Conservation (phyloP, 208 protist species). For the Leptomonas pyrrhocoris region DNA sequence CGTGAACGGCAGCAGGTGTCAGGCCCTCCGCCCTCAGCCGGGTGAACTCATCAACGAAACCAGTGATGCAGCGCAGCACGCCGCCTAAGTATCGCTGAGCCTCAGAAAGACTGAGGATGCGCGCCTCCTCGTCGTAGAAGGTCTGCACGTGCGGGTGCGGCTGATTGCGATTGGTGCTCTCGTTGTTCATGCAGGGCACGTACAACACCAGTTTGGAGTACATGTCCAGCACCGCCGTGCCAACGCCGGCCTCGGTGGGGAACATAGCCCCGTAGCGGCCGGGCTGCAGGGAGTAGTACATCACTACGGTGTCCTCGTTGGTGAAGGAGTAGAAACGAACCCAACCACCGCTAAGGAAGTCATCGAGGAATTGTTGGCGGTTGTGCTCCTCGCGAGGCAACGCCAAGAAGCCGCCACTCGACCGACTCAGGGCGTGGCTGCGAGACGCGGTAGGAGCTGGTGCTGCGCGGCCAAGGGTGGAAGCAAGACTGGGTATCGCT, state of each 20-base stretch:
- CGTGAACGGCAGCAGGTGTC: slow-evolving; percentile 75
- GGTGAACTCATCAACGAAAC: slow-evolving; percentile 73
- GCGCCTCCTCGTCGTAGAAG: slow-evolving; percentile 86
- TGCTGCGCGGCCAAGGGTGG: neutral
- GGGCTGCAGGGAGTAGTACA: slow-evolving; percentile 90
- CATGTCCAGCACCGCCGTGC: slow-evolving; percentile 83
- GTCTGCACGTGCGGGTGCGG: slow-evolving; percentile 88
- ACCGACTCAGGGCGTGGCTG: slow-evolving; percentile 25
- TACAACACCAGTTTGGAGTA: slow-evolving; percentile 85
- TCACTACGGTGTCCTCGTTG: slow-evolving; percentile 76
- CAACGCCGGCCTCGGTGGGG: slow-evolving; percentile 76
- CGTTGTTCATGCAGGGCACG: slow-evolving; percentile 86
- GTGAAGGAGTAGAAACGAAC: slow-evolving; percentile 87
- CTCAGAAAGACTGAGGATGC: slow-evolving; percentile 69
- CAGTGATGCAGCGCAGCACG: slow-evolving; percentile 77
- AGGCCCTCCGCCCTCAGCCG: slow-evolving; percentile 70
- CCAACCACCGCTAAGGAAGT: slow-evolving; percentile 86
- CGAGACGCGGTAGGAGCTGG: neutral
- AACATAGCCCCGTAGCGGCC: slow-evolving; percentile 88
- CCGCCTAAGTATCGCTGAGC: slow-evolving; percentile 72
- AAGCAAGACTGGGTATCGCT: neutral
- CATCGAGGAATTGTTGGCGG: slow-evolving; percentile 81
- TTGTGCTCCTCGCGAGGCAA: slow-evolving; percentile 71
- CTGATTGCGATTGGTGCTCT: slow-evolving; percentile 81
- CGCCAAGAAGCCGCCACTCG: slow-evolving; percentile 65